Evolutionary conservation across 768 basidiomycete genomes (phyloP).

Genomic region (Lyophyllum shimeji): DNA sequence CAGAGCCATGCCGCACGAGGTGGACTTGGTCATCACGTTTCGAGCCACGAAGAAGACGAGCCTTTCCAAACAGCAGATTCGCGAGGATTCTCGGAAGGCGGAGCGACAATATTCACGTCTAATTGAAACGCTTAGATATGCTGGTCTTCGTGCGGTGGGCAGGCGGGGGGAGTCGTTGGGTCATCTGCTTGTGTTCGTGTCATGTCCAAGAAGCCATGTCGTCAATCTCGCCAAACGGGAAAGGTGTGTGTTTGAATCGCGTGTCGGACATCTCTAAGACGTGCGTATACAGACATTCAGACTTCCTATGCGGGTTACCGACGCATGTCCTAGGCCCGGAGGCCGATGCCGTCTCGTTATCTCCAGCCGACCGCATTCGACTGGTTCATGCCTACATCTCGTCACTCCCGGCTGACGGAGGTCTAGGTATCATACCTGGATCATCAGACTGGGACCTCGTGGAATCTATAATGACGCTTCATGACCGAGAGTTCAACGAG

Average conservation of each 20-base stretch:
- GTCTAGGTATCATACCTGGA: constrained; percentile 78
- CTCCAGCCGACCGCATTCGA: constrained; percentile 79
- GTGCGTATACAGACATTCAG: constrained; percentile 56
- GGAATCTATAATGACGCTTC: constrained; percentile 79
- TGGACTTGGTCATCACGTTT: constrained; percentile 77
- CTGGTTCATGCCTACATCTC: constrained; percentile 73
- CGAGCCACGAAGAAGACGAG: constrained; percentile 48
- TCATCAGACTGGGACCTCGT: constrained; percentile 77
- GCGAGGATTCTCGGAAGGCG: constrained; percentile 62
- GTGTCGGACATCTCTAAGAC: not conserved
- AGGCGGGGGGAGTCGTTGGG: constrained; percentile 75
- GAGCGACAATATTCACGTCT: constrained; percentile 70
- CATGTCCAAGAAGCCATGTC: constrained; percentile 63
- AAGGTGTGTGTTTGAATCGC: constrained; percentile 49
- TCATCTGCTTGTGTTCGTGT: constrained; percentile 75
- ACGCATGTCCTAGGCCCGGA: constrained; percentile 46
- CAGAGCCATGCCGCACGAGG: constrained; percentile 38
- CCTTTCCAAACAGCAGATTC: constrained; percentile 60
- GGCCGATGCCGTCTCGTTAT: constrained; percentile 46
- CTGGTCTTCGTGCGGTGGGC: constrained; percentile 71
- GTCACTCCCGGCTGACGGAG: constrained; percentile 70
- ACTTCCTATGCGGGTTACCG: constrained; percentile 77
- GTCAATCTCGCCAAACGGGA: constrained; percentile 69
- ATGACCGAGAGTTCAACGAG: constrained; percentile 81
- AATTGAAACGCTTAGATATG: constrained; percentile 56